Conservation (phyloP, 805 yeast genomes). For the Lipomyces spencermartinsiae region DNA sequence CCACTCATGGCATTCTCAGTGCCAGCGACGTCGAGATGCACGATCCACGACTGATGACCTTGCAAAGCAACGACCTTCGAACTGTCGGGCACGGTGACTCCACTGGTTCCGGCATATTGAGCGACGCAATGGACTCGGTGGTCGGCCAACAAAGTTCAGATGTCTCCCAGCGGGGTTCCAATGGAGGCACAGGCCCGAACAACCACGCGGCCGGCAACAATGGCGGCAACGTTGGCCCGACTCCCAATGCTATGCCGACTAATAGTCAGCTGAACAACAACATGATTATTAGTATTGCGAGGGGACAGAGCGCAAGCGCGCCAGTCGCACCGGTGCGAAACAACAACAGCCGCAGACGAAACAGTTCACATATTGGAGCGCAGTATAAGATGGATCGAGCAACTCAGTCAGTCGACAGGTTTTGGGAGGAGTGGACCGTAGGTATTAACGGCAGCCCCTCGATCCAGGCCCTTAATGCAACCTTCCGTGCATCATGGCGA, state of each 20-base stretch:
- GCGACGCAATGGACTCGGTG: conserved; percentile 11
- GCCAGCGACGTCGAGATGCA: conserved; percentile 31
- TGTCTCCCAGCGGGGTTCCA: background rate
- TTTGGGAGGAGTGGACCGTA: conserved; percentile 50
- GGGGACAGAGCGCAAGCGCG: conserved; percentile 18
- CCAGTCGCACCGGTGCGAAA: conserved; percentile 29
- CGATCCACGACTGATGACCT: conserved; percentile 32
- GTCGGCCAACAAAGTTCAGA: background rate
- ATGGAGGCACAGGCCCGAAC: background rate
- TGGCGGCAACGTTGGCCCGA: conserved; percentile 5
- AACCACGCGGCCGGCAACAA: background rate
- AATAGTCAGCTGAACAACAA: conserved; percentile 21
- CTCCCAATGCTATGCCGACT: background rate
- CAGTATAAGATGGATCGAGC: conserved; percentile 38
- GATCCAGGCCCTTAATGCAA: conserved; percentile 50
- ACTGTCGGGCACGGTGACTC: conserved; percentile 3
- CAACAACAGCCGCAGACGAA: conserved; percentile 11
- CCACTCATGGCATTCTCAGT: conserved; percentile 15
- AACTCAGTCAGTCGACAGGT: conserved; percentile 36
- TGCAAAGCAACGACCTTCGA: conserved; percentile 7
- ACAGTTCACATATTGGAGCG: conserved; percentile 10
- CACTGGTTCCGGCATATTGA: conserved; percentile 3
- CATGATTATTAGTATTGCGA: conserved; percentile 18
- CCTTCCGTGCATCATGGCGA: conserved; percentile 54
- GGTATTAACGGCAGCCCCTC: conserved; percentile 54